Conservation (phyloP, 805 yeast genomes). For the Metschnikowia lochheadii region DNA sequence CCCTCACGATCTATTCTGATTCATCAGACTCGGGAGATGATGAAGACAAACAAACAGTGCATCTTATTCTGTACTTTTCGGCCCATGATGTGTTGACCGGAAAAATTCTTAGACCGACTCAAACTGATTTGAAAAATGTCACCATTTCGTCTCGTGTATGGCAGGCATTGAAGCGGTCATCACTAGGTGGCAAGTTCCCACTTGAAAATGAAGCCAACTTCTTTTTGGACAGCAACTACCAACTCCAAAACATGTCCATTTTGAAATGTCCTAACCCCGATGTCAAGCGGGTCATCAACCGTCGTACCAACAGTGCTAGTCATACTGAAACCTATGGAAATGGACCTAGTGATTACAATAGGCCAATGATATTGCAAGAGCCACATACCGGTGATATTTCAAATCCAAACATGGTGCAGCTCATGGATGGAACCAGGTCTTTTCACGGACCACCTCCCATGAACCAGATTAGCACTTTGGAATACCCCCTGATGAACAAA, state of each 20-base stretch:
- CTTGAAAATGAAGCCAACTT: conserved; percentile 50
- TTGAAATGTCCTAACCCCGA: background rate
- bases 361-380: background rate
- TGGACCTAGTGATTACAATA: background rate
- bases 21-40: conserved; percentile 18
- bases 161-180: conserved; percentile 53
- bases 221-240: conserved; percentile 42
- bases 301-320: background rate
- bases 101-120: conserved; percentile 54
- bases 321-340: background rate
- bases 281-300: background rate
- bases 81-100: conserved; percentile 68
- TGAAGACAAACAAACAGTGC: conserved; percentile 47
- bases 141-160: conserved; percentile 46
- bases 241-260: conserved; percentile 34
- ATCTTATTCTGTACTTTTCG: conserved; percentile 73
- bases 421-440: background rate
- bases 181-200: conserved; percentile 54
- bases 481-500: background rate
- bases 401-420: background rate
- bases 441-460: background rate
- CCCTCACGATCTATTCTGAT: conserved; percentile 44
- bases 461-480: background rate
- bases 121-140: conserved; percentile 48
- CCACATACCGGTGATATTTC: background rate